A percentile compares a stretch with the other conserved stretches of the same genome.
Evolutionary conservation across 1,284 basidiomycete genomes (phyloP).

Genomic region (Stereum hirsutum): DNA sequence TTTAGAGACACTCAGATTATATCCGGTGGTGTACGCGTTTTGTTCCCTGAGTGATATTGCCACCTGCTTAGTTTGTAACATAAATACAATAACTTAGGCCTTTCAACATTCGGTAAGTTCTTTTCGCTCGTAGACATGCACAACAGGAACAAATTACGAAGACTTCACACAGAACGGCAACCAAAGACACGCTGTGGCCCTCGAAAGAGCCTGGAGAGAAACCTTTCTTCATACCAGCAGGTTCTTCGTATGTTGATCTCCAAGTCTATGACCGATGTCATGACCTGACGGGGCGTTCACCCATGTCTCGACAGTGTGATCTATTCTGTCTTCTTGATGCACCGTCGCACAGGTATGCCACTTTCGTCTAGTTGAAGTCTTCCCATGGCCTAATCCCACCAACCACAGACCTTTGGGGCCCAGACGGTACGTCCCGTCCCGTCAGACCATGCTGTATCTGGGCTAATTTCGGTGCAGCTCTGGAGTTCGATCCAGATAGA

Average conservation of each 20-base stretch:
- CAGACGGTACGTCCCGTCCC: not conserved
- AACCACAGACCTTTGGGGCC: slow-evolving; percentile 1
- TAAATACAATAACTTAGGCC: too few relatives aligned
- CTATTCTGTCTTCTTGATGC: not conserved
- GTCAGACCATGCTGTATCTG: not conserved
- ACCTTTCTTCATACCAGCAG: not conserved
- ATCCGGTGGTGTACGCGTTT: not conserved
- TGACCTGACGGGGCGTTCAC: too few relatives aligned
- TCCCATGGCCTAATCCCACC: too few relatives aligned
- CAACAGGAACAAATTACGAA: too few relatives aligned
- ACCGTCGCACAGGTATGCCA: not conserved
- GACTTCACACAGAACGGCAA: not conserved
- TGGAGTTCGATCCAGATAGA: slow-evolving; percentile 23
- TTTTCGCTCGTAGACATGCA: too few relatives aligned
- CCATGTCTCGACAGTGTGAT: not conserved
- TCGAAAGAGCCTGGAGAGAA: not conserved
- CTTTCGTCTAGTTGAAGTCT: too few relatives aligned
- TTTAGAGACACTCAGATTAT: too few relatives aligned
- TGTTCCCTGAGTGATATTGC: not conserved
- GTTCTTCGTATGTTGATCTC: not conserved
- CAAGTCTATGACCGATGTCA: too few relatives aligned
- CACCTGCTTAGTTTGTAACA: not conserved
- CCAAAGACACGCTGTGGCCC: not conserved
- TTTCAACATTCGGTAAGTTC: too few relatives aligned
- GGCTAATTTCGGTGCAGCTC: slow-evolving; percentile 7